A percentile compares a stretch with the other conserved stretches of the same genome.
phyloP scores from a whole-genome alignment of 2,329 filamentous ascomycete genomes.

The Fusarium chlamydosporum region DNA sequence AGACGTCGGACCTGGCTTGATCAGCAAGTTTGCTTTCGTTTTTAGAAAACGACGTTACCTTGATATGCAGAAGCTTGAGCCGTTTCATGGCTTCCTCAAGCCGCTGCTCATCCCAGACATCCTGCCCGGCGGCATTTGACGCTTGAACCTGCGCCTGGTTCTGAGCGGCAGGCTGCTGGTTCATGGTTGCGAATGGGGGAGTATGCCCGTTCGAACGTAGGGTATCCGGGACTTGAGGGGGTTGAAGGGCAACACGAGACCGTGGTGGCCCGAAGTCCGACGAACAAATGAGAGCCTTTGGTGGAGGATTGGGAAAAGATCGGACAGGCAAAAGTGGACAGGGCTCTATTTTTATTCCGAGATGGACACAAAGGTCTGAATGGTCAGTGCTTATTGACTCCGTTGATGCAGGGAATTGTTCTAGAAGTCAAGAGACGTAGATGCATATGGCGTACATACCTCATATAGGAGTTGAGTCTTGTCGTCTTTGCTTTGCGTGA shows the following conservation, averaged over 20 bases:
- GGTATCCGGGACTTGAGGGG: constrained; percentile 26
- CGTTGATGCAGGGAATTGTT: constrained; percentile 38
- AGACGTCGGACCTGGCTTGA: constrained; percentile 53
- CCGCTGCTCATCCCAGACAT: constrained; percentile 63
- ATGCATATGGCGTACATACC: constrained; percentile 14
- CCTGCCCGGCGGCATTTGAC: constrained; percentile 47
- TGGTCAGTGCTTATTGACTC: constrained; percentile 14
- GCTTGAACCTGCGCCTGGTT: constrained; percentile 38
- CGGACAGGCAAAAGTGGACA: constrained; percentile 24
- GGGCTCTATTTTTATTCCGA: constrained; percentile 29
- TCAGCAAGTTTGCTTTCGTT: constrained; percentile 38
- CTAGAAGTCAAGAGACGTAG: constrained; percentile 38
- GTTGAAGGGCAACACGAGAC: constrained; percentile 37
- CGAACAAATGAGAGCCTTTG: constrained; percentile 20
- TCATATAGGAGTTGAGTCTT: constrained; percentile 26
- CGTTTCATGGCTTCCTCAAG: constrained; percentile 65
- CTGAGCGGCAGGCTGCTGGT: constrained; percentile 41
- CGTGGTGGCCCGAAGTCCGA: constrained; percentile 23
- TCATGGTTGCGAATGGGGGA: constrained; percentile 38
- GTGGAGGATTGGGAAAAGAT: constrained; percentile 23
- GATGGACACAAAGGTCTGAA: constrained; percentile 13
- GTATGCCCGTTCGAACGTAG: constrained; percentile 14
- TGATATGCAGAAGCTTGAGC: constrained; percentile 68
- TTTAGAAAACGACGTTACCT: constrained; percentile 56
- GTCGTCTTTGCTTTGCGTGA: constrained; percentile 33